Evolutionary conservation across 176 grass and related monocot genomes (phyloP), one percentile per base, ranked within the genome.

Genomic region (Luzula sylvatica): DNA sequence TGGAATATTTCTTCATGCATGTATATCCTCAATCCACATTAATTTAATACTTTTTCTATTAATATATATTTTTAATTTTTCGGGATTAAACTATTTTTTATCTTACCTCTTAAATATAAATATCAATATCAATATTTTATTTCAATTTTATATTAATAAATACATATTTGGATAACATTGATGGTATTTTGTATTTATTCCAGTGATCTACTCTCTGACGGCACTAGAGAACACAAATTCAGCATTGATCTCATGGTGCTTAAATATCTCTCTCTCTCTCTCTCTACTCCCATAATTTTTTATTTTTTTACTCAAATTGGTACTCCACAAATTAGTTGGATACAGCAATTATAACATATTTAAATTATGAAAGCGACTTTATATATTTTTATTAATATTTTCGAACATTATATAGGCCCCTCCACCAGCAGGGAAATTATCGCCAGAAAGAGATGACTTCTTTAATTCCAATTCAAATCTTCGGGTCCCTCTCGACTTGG

Each of bases 201-300:
- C 82, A 94, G 82, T 76, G 70, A 80, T 72, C 66, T 77, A 72
- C 66, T 74, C 65, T 73, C 72, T 15, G 78, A 83, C 82, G 72
- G 75, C 42, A 27, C 45, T 57, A 72, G 82, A 54, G 78, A 87
- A 73, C 73, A 84, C 55, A 99, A 80, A 76, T 99, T 99, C 65
- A 87, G 75, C 75, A 83, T 99, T 74, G 93, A 99, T 92, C 82
- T 99, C 58, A 99, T 99, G 93, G 93, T 99, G 41, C 68, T 85
- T 83, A 80, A 35, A 1, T 35, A 35, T 35, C 30, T n/a, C n/a
- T n/a, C n/a, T n/a, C n/a, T n/a, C n/a, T n/a, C n/a, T n/a, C n/a
- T n/a, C n/a, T n/a, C n/a, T n/a, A n/a, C n/a, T n/a, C n/a, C n/a
- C n/a, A n/a, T n/a, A n/a, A n/a, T n/a, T n/a, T 64, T 28, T 46